Conservation (phyloP, 495 filamentous ascomycete species). For the Neurospora sp. region DNA sequence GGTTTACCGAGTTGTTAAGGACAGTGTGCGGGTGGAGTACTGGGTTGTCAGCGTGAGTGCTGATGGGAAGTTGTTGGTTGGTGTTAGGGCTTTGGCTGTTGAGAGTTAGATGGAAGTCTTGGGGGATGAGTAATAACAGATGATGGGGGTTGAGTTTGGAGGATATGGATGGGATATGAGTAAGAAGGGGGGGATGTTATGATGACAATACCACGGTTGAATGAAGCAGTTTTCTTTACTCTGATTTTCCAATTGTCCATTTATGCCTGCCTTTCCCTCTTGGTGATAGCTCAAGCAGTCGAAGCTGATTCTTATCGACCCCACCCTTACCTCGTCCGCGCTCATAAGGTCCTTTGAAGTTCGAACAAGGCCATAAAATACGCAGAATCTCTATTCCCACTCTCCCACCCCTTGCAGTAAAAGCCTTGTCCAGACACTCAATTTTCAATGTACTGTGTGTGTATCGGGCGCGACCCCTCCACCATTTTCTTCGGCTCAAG, state of each 20-base stretch:
- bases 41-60: conserved; percentile 52
- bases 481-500: no score
- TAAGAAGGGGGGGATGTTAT: neutral
- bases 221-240: neutral
- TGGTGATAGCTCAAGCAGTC: neutral
- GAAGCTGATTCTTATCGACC: neutral
- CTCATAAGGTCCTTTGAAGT: neutral
- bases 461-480: no score
- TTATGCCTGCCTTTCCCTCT: neutral
- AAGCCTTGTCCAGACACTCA: neutral
- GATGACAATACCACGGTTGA: neutral
- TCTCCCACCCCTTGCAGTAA: neutral
- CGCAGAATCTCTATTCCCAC: neutral
- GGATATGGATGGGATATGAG: neutral
- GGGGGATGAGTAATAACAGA: neutral
- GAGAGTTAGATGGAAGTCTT: conserved; percentile 43
- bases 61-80: conserved; percentile 50
- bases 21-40: conserved; percentile 59
- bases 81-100: conserved; percentile 62
- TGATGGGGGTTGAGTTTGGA: neutral
- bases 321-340: neutral
- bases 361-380: neutral
- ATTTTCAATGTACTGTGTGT: no score
- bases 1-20: conserved; percentile 58
- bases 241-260: neutral